These are phyloP conservation scores for Magnolia kwangsiensis DNA, from an alignment of 164 flowering plant genomes.

Conservation along the genomic window DNA sequence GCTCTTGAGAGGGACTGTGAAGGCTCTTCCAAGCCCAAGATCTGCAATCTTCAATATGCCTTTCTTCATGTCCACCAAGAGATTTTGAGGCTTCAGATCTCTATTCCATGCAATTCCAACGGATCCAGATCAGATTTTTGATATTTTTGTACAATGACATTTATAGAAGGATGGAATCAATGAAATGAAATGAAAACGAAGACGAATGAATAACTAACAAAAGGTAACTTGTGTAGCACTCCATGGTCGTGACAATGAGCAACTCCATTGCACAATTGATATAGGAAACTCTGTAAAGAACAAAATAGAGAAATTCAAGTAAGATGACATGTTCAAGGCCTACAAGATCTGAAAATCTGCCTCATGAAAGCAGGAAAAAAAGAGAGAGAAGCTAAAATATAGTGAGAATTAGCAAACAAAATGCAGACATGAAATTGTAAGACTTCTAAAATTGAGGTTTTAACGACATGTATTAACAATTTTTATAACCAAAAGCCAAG, in stretches of 20 bases:
- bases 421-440: too few relatives aligned
- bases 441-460: too few relatives aligned
- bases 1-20: too few relatives aligned
- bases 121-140: not conserved
- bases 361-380: not conserved
- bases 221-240: slow-evolving; percentile 55
- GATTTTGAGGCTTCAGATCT: slow-evolving; percentile 94
- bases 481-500: too few relatives aligned
- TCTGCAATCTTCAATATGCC: slow-evolving; percentile 93
- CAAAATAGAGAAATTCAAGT: too few relatives aligned
- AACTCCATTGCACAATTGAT: too few relatives aligned
- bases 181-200: not conserved
- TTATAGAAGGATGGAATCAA: too few relatives aligned
- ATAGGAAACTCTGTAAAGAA: too few relatives aligned
- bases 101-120: slow-evolving; percentile 21
- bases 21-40: slow-evolving; percentile 93
- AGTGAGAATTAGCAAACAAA: not conserved
- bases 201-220: not conserved
- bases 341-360: too few relatives aligned
- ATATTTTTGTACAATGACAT: too few relatives aligned
- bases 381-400: not conserved
- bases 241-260: too few relatives aligned
- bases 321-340: not conserved
- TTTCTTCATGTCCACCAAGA: slow-evolving; percentile 80
- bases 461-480: too few relatives aligned